These are phyloP conservation scores for Chytridium lagenaria DNA, from an alignment of 371 early-diverging fungal species.

Conservation along the genomic window DNA sequence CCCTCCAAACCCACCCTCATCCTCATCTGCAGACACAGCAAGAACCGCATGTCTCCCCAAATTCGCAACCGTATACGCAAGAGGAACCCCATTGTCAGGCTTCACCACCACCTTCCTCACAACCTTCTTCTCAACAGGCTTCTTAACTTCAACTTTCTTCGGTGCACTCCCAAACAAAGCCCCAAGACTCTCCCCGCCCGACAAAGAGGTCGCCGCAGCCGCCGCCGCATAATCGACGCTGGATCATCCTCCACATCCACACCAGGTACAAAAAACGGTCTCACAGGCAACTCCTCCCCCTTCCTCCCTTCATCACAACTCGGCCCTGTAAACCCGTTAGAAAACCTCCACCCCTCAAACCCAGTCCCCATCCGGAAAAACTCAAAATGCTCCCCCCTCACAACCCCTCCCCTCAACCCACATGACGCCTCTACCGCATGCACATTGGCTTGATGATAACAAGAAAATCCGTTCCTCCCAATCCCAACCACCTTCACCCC, in stretches of 20 bases:
- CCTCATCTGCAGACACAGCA: not conserved
- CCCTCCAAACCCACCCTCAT: not conserved
- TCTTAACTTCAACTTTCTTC: not conserved
- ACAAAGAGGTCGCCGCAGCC: not conserved
- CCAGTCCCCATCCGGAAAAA: not conserved
- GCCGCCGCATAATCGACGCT: not conserved
- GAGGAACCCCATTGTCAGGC: not conserved
- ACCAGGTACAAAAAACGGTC: constrained; percentile 9
- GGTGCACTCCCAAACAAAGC: not conserved
- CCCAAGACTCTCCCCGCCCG: not conserved
- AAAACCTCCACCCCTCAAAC: not conserved
- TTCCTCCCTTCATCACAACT: not conserved
- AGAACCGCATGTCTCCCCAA: not conserved
- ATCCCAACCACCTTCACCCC: not conserved
- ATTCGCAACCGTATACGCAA: not conserved
- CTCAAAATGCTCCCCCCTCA: not conserved
- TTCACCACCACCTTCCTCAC: not conserved
- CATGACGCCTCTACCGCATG: not conserved
- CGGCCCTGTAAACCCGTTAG: not conserved
- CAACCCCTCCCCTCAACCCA: not conserved
- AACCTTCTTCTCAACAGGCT: not conserved
- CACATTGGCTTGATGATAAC: not conserved
- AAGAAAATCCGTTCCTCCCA: not conserved
- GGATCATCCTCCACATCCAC: constrained; percentile 12
- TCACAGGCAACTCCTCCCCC: not conserved